Base-by-base conservation (phyloP, 352 stramenopile species). In the Pythium grandisporangium region DNA sequence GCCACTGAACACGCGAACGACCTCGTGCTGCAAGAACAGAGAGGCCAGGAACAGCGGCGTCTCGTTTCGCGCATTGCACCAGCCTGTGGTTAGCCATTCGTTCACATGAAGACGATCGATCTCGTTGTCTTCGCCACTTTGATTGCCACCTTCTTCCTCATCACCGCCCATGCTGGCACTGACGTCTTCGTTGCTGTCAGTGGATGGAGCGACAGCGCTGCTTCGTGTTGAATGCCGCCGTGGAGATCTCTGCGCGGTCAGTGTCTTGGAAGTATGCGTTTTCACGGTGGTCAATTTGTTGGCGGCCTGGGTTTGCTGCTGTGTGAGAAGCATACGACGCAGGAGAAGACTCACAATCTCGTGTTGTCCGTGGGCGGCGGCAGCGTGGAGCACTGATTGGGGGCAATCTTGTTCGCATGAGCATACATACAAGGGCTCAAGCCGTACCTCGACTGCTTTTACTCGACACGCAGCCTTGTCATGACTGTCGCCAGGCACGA, bases 41-140 rank as follows among this genome's bases (percentile, higher is more conserved):
- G 64, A 62, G 1, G 77, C 71, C 2, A 86, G 46, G 41, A 81
- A 91, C 19, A 88, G 42, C 5, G 74, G 74, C 2, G 77, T 72
- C 42, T 91, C 77, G 34, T 67, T 61, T 0, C 73, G 63, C 29
- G 85, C 57, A 48, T 85, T 88, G 39, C 49, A 62, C 77, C 77
- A 91, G 2, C 74, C 77, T n/a, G 32, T 11, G 6, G 49, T 37
- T 4, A 41, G 37, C 12, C 55, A 47, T 5, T 41, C 17, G 12
- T 51, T 13, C 2, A 61, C 53, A 24, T 41, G 29, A 41, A 51
- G 24, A 58, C 27, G 27, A 33, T n/a, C n/a, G 33, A 10, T 13
- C 20, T 8, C 5, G 17, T 32, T 36, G 19, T 48, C 36, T 19
- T 29, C 39, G 21, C 38, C 55, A 14, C 19, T 8, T 21, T 38